Base-by-base conservation (phyloP, 2,329 filamentous ascomycete genomes). In the Cytospora paraplurivora region DNA sequence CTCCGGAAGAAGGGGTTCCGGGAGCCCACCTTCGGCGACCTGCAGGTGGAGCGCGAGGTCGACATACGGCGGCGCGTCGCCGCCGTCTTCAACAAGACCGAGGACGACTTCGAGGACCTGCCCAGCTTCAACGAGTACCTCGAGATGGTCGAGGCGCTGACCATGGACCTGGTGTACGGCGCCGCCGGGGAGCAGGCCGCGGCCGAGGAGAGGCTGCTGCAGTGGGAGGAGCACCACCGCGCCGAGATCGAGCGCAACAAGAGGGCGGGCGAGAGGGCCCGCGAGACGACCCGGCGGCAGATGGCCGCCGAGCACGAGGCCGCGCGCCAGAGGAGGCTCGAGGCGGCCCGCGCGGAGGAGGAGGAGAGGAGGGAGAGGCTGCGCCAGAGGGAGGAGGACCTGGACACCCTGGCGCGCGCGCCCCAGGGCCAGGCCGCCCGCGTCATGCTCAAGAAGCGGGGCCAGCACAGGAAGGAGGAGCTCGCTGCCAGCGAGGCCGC, bases 41-140 rank as follows among this genome's bases (percentile, higher is more conserved):
- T 99, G 47, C 77, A 85, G 49, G 88, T 98, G 7, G 94, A 98
- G 82, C 85, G 93, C 62, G 95, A 99, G 78, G 92, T 97, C 19
- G 95, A 99, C 76, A 92, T 98, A 65, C 84, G 95, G 60, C 86
- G 88, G 64, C 84, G 91, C 62, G 92, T 98, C 2, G 88, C 88
- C 3, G 79, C 78, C 63, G 90, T 94, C 11, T 94, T 98, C 76
- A 97, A 98, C 78, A 89, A 92, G 71, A 82, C 86, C 19, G 89
- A 97, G 77, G 91, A 95, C 67, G 95, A 99, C 75, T 99, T 99
- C 71, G 90, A 96, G 75, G 87, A 85, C 1, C 82, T 97, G 65
- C 80, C 85, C 51, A 90, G 88, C 72, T 99, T 89, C 81, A 97
- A 99, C 77, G 89, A 97, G 76, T 97, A 98, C 78, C 86, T 99